These are phyloP conservation scores for Lactarius deliciosus DNA, from an alignment of 768 basidiomycete species.

Conservation along the genomic window DNA sequence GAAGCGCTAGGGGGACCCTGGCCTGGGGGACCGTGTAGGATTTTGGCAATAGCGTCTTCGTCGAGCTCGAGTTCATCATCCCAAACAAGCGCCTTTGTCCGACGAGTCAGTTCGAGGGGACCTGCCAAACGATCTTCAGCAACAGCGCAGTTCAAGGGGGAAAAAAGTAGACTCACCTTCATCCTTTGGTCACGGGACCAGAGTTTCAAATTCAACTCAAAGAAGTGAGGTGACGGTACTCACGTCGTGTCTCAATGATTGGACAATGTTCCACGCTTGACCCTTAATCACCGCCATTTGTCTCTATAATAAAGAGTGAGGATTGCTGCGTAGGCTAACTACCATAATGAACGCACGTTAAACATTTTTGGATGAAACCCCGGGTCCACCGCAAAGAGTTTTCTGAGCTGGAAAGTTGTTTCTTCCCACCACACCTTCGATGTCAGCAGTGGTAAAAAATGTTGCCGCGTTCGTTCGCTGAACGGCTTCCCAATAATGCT, in stretches of 20 bases:
- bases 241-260: conserved; percentile 75
- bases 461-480: conserved; percentile 74
- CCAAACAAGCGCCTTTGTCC: conserved; percentile 79
- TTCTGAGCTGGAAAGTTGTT: conserved; percentile 73
- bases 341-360: conserved; percentile 45
- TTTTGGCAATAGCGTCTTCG: conserved; percentile 41
- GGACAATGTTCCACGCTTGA: conserved; percentile 88
- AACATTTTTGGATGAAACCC: conserved; percentile 93
- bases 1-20: conserved; percentile 41
- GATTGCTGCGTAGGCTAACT: conserved; percentile 4
- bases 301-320: conserved; percentile 44
- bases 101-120: conserved; percentile 86
- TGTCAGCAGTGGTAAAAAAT: conserved; percentile 79
- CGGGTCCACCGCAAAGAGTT: conserved; percentile 75
- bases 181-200: conserved; percentile 47
- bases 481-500: conserved; percentile 85
- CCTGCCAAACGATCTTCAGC: conserved; percentile 44
- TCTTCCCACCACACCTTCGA: conserved; percentile 91
- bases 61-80: conserved; percentile 73
- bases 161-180: conserved; percentile 51
- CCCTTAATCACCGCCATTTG: conserved; percentile 94
- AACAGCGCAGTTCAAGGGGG: too few relatives aligned
- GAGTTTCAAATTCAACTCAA: background rate
- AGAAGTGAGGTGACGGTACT: conserved; percentile 34
- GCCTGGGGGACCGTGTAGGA: conserved; percentile 35